A percentile compares a stretch with the other conserved stretches of the same genome.
Evolutionary conservation across 345 rosid species (phyloP).

Genomic region (Aegle marmelos): DNA sequence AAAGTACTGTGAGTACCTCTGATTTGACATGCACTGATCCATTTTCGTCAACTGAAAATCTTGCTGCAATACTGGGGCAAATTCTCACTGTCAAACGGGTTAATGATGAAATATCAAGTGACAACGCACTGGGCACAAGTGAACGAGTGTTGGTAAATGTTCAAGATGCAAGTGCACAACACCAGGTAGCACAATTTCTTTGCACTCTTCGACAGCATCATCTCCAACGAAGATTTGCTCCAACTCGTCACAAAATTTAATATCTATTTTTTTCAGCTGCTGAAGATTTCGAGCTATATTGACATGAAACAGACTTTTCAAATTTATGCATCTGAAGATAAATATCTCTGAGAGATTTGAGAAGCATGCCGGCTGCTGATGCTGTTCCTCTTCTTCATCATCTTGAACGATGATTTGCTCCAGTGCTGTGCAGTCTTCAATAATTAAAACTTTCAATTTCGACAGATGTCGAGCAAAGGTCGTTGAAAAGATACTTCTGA

Average conservation of each 20-base stretch:
- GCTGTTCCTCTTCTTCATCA: background rate
- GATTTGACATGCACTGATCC: background rate
- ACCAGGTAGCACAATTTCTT: background rate
- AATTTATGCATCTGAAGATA: fast-evolving
- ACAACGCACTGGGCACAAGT: background rate
- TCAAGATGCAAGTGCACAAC: fast-evolving
- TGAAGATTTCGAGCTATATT: background rate
- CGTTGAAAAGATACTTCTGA: background rate
- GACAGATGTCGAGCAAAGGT: background rate
- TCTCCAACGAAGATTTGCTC: background rate
- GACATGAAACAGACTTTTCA: background rate
- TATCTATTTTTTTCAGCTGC: background rate
- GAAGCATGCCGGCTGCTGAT: too few relatives aligned
- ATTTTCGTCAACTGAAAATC: background rate
- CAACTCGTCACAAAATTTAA: fast-evolving
- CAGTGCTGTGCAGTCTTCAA: fast-evolving
- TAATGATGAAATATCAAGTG: background rate
- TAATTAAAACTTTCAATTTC: background rate
- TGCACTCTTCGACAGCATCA: background rate
- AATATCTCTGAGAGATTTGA: background rate
- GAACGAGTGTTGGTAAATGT: background rate
- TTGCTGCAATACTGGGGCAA: background rate
- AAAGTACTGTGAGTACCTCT: background rate
- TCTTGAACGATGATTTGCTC: background rate
- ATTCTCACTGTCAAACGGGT: fast-evolving